A percentile compares a stretch with the other conserved stretches of the same genome.
Conservation (phyloP, 2,329 filamentous ascomycete species). For the Pseudocercospora musae region DNA sequence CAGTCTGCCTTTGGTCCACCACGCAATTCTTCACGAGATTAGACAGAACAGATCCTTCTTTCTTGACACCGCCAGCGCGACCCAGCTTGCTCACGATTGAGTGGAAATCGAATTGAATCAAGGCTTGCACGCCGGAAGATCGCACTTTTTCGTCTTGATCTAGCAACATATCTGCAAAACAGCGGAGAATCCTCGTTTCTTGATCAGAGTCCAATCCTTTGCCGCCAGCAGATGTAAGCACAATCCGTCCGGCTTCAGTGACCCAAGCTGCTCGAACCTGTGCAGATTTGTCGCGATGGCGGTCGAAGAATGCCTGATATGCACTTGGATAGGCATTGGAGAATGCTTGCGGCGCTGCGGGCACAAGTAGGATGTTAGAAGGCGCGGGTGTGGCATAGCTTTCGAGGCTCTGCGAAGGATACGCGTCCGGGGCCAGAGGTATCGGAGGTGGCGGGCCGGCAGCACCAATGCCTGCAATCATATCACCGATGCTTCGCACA, state of each 20-base stretch:
- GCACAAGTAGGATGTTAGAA: conserved; percentile 67
- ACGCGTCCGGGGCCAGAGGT: conserved; percentile 73
- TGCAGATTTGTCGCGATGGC: conserved; percentile 81
- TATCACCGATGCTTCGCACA: conserved; percentile 91
- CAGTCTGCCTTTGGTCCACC: conserved; percentile 76
- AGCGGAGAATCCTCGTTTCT: conserved; percentile 67
- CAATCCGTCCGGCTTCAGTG: conserved; percentile 75
- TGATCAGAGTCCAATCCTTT: conserved; percentile 84
- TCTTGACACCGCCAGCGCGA: conserved; percentile 68
- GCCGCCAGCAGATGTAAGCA: conserved; percentile 86
- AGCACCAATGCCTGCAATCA: conserved; percentile 89
- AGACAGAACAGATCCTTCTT: conserved; percentile 72
- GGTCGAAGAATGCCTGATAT: conserved; percentile 80
- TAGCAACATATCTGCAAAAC: conserved; percentile 72
- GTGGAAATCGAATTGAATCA: conserved; percentile 75
- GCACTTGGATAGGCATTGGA: conserved; percentile 73
- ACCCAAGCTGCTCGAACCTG: conserved; percentile 84
- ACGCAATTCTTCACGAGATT: conserved; percentile 77
- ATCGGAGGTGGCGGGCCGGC: conserved; percentile 76
- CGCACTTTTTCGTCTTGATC: conserved; percentile 91
- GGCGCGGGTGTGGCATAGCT: conserved; percentile 42
- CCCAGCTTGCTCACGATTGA: conserved; percentile 81
- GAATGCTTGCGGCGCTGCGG: conserved; percentile 85
- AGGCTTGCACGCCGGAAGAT: conserved; percentile 78
- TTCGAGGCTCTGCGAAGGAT: conserved; percentile 65